These are phyloP conservation scores for Trichocomaceae sp. DNA, from an alignment of 2,329 filamentous ascomycete genomes.

Conservation along the genomic window DNA sequence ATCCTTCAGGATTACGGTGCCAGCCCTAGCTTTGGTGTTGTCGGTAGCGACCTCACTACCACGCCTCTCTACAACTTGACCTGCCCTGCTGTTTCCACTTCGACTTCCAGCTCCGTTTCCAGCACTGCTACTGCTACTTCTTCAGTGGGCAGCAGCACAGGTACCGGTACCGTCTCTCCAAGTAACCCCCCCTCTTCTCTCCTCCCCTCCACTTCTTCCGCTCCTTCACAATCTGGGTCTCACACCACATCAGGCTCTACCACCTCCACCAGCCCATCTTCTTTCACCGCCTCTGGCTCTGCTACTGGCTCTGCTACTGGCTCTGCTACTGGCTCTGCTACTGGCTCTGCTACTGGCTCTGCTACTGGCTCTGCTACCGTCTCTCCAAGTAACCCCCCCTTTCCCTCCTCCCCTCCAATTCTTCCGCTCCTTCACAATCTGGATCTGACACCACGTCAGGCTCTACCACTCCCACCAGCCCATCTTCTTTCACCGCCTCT, in stretches of 20 bases:
- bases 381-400: constrained; percentile 13
- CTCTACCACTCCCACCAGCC: not conserved
- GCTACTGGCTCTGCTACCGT: constrained; percentile 17
- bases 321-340: constrained; percentile 17
- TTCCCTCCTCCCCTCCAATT: not conserved
- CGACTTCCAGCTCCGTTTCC: constrained; percentile 17
- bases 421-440: not conserved
- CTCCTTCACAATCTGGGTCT: not conserved
- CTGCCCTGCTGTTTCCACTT: constrained; percentile 22
- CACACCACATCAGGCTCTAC: constrained; percentile 6
- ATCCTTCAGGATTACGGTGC: constrained; percentile 33
- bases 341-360: constrained; percentile 19
- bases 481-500: not conserved
- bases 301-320: too few species aligned
- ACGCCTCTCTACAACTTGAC: constrained; percentile 34
- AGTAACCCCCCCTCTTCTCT: not conserved
- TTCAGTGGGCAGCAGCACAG: constrained; percentile 18
- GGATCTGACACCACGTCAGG: constrained; percentile 4
- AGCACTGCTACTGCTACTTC: constrained; percentile 19
- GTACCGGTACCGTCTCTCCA: constrained; percentile 19
- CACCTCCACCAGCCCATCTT: not conserved
- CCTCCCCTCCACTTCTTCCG: not conserved
- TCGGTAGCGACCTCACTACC: constrained; percentile 28
- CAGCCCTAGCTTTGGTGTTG: constrained; percentile 36
- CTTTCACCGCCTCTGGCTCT: constrained; percentile 1